These are phyloP conservation scores for Stephanodiscus minutulus DNA, from an alignment of 108 stramenopile genomes.

Conservation along the genomic window DNA sequence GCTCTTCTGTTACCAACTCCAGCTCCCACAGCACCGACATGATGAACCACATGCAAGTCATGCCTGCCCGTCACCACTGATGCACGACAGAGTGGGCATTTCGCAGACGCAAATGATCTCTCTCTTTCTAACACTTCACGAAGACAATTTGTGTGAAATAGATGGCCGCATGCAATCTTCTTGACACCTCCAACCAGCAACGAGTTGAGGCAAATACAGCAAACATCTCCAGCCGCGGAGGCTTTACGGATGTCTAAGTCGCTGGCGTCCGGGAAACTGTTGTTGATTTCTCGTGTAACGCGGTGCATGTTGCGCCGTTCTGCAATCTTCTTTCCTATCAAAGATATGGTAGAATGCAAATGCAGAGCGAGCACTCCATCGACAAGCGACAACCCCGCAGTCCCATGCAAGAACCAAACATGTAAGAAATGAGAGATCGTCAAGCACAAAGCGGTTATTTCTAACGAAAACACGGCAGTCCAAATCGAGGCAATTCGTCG, in stretches of 20 bases:
- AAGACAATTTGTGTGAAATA: conserved; percentile 79
- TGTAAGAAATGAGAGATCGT: conserved; percentile 71
- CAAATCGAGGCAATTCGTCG: conserved; percentile 51
- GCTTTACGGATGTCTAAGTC: conserved; percentile 71
- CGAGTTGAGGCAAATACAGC: conserved; percentile 77
- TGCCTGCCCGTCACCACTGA: conserved; percentile 31
- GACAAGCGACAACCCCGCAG: conserved; percentile 63
- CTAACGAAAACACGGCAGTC: conserved; percentile 50
- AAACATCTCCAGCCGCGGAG: conserved; percentile 69
- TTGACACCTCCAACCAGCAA: conserved; percentile 68
- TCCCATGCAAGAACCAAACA: conserved; percentile 72
- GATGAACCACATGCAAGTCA: conserved; percentile 8
- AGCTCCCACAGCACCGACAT: conserved; percentile 13
- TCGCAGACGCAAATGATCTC: conserved; percentile 60
- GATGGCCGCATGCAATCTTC: conserved; percentile 75
- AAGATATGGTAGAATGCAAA: conserved; percentile 66
- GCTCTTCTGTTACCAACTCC: conserved; percentile 2
- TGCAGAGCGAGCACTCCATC: conserved; percentile 77
- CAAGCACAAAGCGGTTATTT: conserved; percentile 50
- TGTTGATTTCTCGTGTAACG: conserved; percentile 61
- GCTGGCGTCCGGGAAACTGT: conserved; percentile 62
- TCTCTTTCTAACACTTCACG: conserved; percentile 80
- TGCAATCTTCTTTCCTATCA: conserved; percentile 60
- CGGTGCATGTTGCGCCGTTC: conserved; percentile 65
- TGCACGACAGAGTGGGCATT: conserved; percentile 78